A percentile compares a stretch with the other conserved stretches of the same genome.
phyloP scores from a whole-genome alignment of 345 rosid genomes.

The Theobroma cacao region DNA sequence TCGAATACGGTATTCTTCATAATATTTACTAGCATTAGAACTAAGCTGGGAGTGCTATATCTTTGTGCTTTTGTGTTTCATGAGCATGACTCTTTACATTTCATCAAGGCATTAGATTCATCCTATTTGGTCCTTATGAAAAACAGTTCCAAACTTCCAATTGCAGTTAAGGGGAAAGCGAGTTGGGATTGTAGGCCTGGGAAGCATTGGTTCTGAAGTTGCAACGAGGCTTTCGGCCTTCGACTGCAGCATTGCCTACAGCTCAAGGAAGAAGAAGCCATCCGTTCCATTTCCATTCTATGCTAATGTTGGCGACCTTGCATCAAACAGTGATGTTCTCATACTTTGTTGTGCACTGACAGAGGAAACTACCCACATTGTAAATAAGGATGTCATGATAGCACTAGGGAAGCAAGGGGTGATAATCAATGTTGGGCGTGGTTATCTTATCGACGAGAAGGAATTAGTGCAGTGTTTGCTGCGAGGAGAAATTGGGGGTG shows the following conservation, averaged over 20 bases:
- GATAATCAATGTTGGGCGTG: conserved; percentile 56
- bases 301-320: conserved; percentile 33
- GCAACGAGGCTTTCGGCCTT: conserved; percentile 38
- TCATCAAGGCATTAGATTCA: background rate
- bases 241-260: conserved; percentile 34
- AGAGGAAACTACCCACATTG: conserved; percentile 39
- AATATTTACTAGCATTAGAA: background rate
- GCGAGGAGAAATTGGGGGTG: conserved; percentile 65
- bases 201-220: conserved; percentile 30
- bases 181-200: conserved; percentile 38
- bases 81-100: background rate
- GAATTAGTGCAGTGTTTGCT: conserved; percentile 59
- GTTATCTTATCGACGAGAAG: conserved; percentile 50
- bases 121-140: background rate
- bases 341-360: conserved; percentile 51
- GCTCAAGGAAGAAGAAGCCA: conserved; percentile 20
- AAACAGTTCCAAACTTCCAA: background rate
- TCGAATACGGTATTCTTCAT: too few relatives aligned
- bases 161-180: conserved; percentile 31
- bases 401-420: conserved; percentile 46
- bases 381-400: conserved; percentile 42
- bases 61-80: background rate
- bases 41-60: background rate
- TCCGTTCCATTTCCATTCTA: conserved; percentile 27
- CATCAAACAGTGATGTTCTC: conserved; percentile 38